Base-by-base conservation (phyloP, 345 rosid genomes). In the Ceriops decandra region DNA sequence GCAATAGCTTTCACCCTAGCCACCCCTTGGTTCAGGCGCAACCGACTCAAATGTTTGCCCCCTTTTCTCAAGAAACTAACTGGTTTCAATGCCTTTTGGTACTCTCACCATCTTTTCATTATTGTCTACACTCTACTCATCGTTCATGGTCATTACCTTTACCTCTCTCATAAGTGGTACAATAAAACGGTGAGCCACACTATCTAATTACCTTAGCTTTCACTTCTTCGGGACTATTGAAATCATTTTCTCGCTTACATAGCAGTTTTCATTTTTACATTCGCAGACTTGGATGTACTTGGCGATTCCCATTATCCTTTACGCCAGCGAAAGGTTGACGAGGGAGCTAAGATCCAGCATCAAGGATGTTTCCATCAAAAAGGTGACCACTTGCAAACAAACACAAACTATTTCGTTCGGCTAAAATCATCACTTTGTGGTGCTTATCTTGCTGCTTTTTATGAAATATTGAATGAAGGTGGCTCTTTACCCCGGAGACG, bases 21-120 rank as follows among this genome's bases (percentile, higher is more conserved):
- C 20, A 60, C 87, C 1, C 87, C 97, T 54, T 85, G 93, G 86
- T 90, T 90, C 63, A 76, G 97, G 72, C 79, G 90, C 36, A 82
- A 80, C 62, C 82, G 63, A 72, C 80, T 83, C 33, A 83, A 81
- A 42, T 15, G 49, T 21, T 74, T 90, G 70, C 93, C 93, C 5
- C 80, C 79, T 13, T 81, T 84, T 38, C 75, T 90, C 60, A 83
- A 81, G 84, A 87, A 84, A 63, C 86, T 90, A 52, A 87, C 97
- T 3, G 90, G 97, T 54, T 90, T 86, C 78, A 90, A 90, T 71
- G 93, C 95, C 68, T 90, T 90, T 62, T 88, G 97, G 97, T 90
- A 90, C 70, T 86, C 93, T 21, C 95, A 90, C 72, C 97, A 90
- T 42, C 75, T 90, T 58, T 90, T 90, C 46, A 68, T 88, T 76